Evolutionary conservation across 805 yeast genomes (phyloP), one percentile per base, ranked within the genome.

Genomic region (Suhomyces vadensis): DNA sequence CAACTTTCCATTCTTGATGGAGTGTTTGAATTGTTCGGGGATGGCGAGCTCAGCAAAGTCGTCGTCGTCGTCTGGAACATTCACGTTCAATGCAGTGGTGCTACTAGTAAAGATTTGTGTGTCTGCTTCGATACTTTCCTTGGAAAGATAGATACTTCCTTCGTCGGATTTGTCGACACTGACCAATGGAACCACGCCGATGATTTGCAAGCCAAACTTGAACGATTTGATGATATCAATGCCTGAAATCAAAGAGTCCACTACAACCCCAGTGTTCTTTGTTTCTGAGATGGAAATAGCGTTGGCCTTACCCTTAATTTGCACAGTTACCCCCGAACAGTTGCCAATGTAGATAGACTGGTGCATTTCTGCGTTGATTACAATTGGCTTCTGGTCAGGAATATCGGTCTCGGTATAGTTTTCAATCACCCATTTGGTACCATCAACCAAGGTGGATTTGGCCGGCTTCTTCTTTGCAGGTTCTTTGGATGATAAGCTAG

Each of bases 1-100:
- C 48, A 91, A 65, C 57, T 78, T 77, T 22, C 92, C 94, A 36
- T 67, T 63, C 42, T 67, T 72, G 49, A 87, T 71, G 13, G 78
- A 73, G 66, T 89, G 96, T 59, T 81, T 79, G 65, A 94, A 77
- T 71, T 94, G 99, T 67, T 94, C 99, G 6, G 98, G 97, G 33
- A 87, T 79, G 6, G 96, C 83, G 43, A 81, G 69, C 65, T 94
- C 99, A 42, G 74, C 78, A 65, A 78, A 83, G 62, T 92, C 96
- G 29, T 81, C 88, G 17, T 75, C 83, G 11, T 73, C 79, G 37
- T 77, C 77, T 21, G 96, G 96, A 36, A 88, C 75, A 58, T 91
- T 88, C 54, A 94, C 74, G 63, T 94, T 94, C 64, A 94, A 71
- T 3, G 95, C 78, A 0, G 97, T 86, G 11, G 95, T 79, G 42